Conservation (phyloP, 148 eudicot genomes). For the Cornus kousa region DNA sequence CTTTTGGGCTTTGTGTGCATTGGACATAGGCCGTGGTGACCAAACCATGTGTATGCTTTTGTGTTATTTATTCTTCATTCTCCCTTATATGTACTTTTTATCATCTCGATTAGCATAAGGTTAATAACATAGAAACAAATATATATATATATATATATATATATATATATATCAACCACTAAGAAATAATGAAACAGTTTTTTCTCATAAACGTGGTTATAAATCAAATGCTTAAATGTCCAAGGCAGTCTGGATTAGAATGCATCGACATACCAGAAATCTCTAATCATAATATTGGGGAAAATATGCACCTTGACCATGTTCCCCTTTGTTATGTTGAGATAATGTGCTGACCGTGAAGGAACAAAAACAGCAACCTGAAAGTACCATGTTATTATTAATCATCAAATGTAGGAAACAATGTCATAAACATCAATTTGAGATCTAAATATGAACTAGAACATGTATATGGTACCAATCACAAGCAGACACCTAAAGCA, state of each 20-base stretch:
- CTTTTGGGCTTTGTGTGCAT: too few species aligned
- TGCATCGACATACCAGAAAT: background rate
- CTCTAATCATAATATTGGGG: background rate
- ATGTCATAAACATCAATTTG: background rate
- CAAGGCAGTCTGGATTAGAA: background rate
- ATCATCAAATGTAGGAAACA: conserved; percentile 1
- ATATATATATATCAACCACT: background rate
- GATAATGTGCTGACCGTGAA: conserved; percentile 47
- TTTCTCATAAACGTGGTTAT: background rate
- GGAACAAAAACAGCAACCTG: conserved; percentile 78
- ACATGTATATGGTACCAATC: background rate
- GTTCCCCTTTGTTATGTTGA: conserved; percentile 64
- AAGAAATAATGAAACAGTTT: background rate
- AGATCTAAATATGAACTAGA: background rate
- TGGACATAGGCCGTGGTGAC: too few species aligned
- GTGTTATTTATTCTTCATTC: background rate
- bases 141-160: too few species aligned
- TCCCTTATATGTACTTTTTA: too few species aligned
- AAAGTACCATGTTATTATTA: conserved; percentile 19
- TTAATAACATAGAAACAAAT: background rate
- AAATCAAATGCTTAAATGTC: background rate
- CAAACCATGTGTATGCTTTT: too few species aligned
- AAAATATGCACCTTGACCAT: conserved; percentile 56
- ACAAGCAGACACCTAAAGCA: background rate
- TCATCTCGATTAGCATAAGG: background rate